Base-by-base conservation (phyloP, 176 grass and related monocot species). In the Lolium rigidum region DNA sequence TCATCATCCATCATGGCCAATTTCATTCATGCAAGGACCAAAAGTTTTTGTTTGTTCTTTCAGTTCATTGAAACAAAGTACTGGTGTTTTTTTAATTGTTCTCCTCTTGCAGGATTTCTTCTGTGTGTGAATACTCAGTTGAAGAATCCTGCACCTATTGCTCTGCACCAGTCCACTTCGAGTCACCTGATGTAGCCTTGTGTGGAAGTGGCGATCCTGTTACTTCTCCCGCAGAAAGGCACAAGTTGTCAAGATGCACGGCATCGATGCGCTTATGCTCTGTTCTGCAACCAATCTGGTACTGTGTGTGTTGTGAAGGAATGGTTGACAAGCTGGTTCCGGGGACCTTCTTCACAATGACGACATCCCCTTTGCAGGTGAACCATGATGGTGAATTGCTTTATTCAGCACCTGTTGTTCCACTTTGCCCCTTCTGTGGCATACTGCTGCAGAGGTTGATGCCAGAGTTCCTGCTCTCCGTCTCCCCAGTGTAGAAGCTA, bases 101-200 rank as follows among this genome's bases (percentile, higher is more conserved):
- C 76, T 72, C 48, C 48, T 63, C n/a, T 25, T 85, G 57, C 79
- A 92, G 91, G 84, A 83, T 88, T 16, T 6, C 78, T 77, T 91
- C 58, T 1, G 74, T 79, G 9, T 92, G 87, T 20, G 90, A 90
- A 47, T 93, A 90, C 68, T 67, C 62, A 2, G 55, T 43, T 2
- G 15, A 88, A 59, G 95, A 98, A 87, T 57, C 76, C 8, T 98
- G 93, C 73, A 41, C 76, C 81, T 95, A 91, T 72, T 98, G 93
- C 82, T 92, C 87, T 1, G 48, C 85, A 6, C 85, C 76, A 2
- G 91, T 98, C 12, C 79, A 69, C 9, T 98, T 98, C 4, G 60
- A 93, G 83, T 90, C 82, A 15, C 44, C 89, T 18, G 80, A 93
- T 64, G 39, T 83, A 80, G 95, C 87, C 25, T 51, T 76, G 77